Base-by-base conservation (phyloP, 352 stramenopile genomes). In the Phytophthora sp. region DNA sequence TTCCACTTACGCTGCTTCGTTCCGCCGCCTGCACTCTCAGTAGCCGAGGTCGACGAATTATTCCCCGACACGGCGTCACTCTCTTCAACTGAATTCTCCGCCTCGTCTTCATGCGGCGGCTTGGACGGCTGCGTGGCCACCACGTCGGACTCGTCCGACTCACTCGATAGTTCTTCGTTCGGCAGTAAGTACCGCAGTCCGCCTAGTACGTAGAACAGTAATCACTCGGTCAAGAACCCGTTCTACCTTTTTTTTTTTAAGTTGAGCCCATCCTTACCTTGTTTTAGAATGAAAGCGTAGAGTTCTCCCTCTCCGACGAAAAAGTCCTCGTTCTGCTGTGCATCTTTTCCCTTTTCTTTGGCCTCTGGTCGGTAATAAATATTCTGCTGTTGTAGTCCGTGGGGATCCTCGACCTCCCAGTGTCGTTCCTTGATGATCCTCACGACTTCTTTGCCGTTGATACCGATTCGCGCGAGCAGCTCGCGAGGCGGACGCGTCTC, bases 301-400 rank as follows among this genome's bases (percentile, higher is more conserved):
- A 77, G 59, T 59, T 77, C 69, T 41, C 69, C 64, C 29, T 77
- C 69, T 8, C 69, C 69, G 0, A 77, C 65, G 36, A 77, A 77
- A 60, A 62, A 77, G 44, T 74, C 44, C 36, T 61, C 23, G 9
- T 35, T 61, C 12, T 68, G 55, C 12, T 38, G 26, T 2, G 26
- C 39, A 4, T 60, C 1, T 23, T 44, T 12, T 6, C 8, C 16
- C 23, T 61, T 70, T 13, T 47, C 44, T 21, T 47, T 61, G 1
- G 26, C 46, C 4, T 54, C 59, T 36, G 65, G 64, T 12, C 63
- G 7, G 50, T 74, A 69, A 20, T 77, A 77, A 2, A 74, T 15
- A 7, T 71, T 74, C 15, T 77, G 31, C 33, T 70, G 63, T 20
- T 74, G 69, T 11, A 77, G 54, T 0, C 50, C 54, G 12, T 62